Evolutionary conservation across 2,329 filamentous ascomycete genomes (phyloP), one percentile per base, ranked within the genome.

Genomic region (Blumeria graminis): DNA sequence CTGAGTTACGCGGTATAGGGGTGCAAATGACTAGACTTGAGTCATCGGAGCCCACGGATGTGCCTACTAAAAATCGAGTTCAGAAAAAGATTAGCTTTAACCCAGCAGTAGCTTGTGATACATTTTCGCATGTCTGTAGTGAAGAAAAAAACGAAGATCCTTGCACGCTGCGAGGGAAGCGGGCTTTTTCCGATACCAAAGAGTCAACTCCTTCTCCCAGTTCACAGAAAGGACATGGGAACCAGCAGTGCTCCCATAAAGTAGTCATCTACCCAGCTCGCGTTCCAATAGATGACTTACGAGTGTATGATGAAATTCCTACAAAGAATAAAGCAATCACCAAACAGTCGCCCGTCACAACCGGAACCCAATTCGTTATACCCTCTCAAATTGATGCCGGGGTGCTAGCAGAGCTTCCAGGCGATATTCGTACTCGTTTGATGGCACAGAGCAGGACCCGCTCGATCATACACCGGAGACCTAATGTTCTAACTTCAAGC

Each of bases 11-110:
- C 64, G 92, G 92, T 0, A 73, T 98, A 9, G 92, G 92, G 0
- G 77, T 96, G 0, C 90, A 95, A 66, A 84, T 96, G 80, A 92
- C 88, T 13, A 95, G 88, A 67, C 74, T 98, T 3, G 88, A 95
- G 62, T 80, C 84, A 0, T 71, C 92, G 63, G 94, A 86, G 64
- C 65, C 69, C 14, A 71, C 72, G 1, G 63, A 68, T 0, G 70
- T 75, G n/a, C 76, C 71, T 1, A 71, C 73, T 1, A 68, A 74
- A 1, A 81, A 88, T 56, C 79, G 84, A 59, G 94, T 87, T 63
- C 90, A 96, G 67, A 82, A 77, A 60, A 82, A 78, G 53, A 72
- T 96, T 18, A 78, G 76, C 38, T 95, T 95, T 70, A 81, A 79
- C 56, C 65, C 71, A 7, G 75, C 76, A 51, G 55, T 28, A 28